Percentiles rank a stretch among this genome's conserved stretches.
phyloP scores from a whole-genome alignment of 495 filamentous ascomycete genomes.

The Aspergillus wentii region DNA sequence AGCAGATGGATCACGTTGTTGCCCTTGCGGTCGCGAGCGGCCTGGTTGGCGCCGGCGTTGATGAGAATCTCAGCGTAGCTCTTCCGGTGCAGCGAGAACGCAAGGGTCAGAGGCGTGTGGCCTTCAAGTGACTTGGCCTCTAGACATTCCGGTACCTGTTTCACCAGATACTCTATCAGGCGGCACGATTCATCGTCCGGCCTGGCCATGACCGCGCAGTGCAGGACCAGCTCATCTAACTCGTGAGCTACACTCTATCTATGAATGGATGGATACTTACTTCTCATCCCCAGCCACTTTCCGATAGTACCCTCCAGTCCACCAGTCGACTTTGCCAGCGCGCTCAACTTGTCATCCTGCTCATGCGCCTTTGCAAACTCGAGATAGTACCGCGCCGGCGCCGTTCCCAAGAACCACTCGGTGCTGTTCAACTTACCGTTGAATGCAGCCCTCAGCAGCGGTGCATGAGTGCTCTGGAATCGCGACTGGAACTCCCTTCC shows the following conservation, averaged over 20 bases:
- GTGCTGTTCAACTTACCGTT: slow-evolving; percentile 53
- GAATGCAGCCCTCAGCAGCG: slow-evolving; percentile 54
- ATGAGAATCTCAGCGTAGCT: slow-evolving; percentile 56
- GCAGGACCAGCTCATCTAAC: slow-evolving; percentile 57
- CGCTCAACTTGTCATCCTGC: slow-evolving; percentile 50
- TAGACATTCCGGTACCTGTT: slow-evolving; percentile 50
- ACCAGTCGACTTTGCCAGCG: slow-evolving; percentile 45
- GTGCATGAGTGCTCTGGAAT: slow-evolving; percentile 34
- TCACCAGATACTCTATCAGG: slow-evolving; percentile 58
- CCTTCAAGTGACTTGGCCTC: slow-evolving; percentile 51
- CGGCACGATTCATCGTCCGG: slow-evolving; percentile 34
- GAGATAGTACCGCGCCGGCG: slow-evolving; percentile 54
- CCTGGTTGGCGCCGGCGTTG: slow-evolving; percentile 60
- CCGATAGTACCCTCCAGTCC: slow-evolving; percentile 56
- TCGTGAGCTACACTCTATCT: neutral
- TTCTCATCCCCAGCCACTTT: slow-evolving; percentile 55
- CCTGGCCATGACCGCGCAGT: slow-evolving; percentile 54
- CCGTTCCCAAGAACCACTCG: slow-evolving; percentile 67
- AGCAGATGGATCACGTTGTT: slow-evolving; percentile 59
- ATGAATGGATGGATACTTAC: slow-evolving; percentile 18
- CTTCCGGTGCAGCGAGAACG: slow-evolving; percentile 45
- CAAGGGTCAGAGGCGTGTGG: slow-evolving; percentile 57
- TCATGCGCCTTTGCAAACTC: slow-evolving; percentile 56
- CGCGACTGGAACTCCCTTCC: slow-evolving; percentile 30
- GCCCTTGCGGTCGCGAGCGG: slow-evolving; percentile 41